Conservation (phyloP, 495 filamentous ascomycete genomes). For the Articulospora tetracladia region DNA sequence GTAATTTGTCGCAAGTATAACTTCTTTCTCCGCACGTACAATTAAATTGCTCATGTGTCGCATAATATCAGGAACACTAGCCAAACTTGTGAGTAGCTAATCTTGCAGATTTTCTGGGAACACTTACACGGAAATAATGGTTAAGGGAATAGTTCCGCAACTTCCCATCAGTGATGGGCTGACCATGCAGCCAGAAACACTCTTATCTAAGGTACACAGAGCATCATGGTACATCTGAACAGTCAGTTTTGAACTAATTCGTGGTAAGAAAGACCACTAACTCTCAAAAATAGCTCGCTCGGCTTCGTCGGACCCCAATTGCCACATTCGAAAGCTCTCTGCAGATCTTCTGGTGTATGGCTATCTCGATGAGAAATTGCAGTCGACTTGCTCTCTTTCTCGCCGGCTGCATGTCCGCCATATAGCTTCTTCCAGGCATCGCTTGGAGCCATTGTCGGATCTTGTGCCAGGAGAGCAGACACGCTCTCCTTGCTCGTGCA, state of each 20-base stretch:
- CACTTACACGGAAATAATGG: slow-evolving; percentile 58
- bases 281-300: slow-evolving; percentile 63
- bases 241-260: not conserved
- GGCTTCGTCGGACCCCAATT: slow-evolving; percentile 62
- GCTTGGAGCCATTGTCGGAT: slow-evolving; percentile 47
- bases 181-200: slow-evolving; percentile 52
- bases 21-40: slow-evolving; percentile 64
- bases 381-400: slow-evolving; percentile 21
- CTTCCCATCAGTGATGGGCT: slow-evolving; percentile 70
- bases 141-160: slow-evolving; percentile 61
- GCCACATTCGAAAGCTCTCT: slow-evolving; percentile 55
- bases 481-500: slow-evolving; percentile 51
- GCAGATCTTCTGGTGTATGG: slow-evolving; percentile 38
- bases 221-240: slow-evolving; percentile 62
- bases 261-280: not conserved
- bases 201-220: slow-evolving; percentile 53
- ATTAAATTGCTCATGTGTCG: slow-evolving; percentile 75
- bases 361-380: slow-evolving; percentile 22
- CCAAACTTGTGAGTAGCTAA: not conserved
- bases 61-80: slow-evolving; percentile 60
- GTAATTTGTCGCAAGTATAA: slow-evolving; percentile 71
- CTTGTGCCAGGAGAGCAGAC: slow-evolving; percentile 48
- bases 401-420: slow-evolving; percentile 25
- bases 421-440: slow-evolving; percentile 55
- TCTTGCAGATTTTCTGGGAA: not conserved